Evolutionary conservation across 345 rosid species (phyloP).

Genomic region (Turritis glabra): DNA sequence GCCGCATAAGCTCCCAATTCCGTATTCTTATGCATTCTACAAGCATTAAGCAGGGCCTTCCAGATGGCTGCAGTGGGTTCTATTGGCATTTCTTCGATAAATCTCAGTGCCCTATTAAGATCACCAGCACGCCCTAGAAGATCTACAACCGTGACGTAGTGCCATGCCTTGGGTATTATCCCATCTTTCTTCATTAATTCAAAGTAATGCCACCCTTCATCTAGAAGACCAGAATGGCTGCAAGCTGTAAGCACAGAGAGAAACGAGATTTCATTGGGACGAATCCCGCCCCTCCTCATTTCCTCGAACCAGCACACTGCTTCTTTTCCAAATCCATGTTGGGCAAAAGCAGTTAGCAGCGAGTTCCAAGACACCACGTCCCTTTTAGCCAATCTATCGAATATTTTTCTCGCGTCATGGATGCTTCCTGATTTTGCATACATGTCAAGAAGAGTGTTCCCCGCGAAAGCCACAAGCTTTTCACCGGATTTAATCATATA

Average conservation of each 20-base stretch:
- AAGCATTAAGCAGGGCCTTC: slow-evolving; percentile 67
- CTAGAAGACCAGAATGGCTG: slow-evolving; percentile 62
- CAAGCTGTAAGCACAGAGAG: slow-evolving; percentile 67
- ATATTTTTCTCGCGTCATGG: slow-evolving; percentile 54
- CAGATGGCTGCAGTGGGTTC: slow-evolving; percentile 59
- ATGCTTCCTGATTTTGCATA: slow-evolving; percentile 68
- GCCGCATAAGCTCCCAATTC: slow-evolving; percentile 65
- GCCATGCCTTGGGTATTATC: slow-evolving; percentile 46
- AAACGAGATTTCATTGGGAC: slow-evolving; percentile 59
- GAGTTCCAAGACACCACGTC: slow-evolving; percentile 69
- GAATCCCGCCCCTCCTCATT: slow-evolving; percentile 47
- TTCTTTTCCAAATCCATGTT: slow-evolving; percentile 53
- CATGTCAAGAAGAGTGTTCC: slow-evolving; percentile 67
- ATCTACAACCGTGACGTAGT: slow-evolving; percentile 59
- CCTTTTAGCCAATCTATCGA: slow-evolving; percentile 47
- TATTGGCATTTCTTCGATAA: slow-evolving; percentile 57
- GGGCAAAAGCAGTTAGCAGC: slow-evolving; percentile 56
- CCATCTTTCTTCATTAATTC: slow-evolving; percentile 50
- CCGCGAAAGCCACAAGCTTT: slow-evolving; percentile 55
- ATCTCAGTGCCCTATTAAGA: slow-evolving; percentile 49
- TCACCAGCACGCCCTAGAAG: slow-evolving; percentile 70
- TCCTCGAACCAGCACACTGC: slow-evolving; percentile 47
- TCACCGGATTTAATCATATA: slow-evolving; percentile 58
- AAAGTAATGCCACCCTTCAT: slow-evolving; percentile 55
- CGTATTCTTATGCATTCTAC: slow-evolving; percentile 66